Percentiles rank a stretch among this genome's conserved stretches.
Evolutionary conservation across 106 monocot species (phyloP).

Genomic region (Phalaenopsis equestris): DNA sequence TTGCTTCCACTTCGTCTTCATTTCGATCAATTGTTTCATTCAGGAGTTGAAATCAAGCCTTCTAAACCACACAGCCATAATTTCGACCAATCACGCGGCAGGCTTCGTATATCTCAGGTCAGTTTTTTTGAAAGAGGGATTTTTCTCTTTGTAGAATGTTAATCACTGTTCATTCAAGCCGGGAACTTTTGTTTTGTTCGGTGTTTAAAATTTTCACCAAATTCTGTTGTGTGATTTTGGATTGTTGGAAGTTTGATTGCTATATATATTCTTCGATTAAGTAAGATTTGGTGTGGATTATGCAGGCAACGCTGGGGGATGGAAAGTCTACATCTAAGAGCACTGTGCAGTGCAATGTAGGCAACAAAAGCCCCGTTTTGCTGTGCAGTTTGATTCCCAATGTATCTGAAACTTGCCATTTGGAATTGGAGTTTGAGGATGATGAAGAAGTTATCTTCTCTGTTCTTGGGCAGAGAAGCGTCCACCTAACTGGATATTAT

Average conservation of each 20-base stretch:
- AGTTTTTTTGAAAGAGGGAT: background rate
- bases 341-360: constrained; percentile 72
- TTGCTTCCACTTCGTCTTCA: background rate
- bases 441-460: constrained; percentile 62
- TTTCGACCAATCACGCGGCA: constrained; percentile 36
- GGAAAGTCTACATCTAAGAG: constrained; percentile 31
- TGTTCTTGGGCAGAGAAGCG: constrained; percentile 62
- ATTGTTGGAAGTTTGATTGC: background rate
- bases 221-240: background rate
- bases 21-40: background rate
- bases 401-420: constrained; percentile 41
- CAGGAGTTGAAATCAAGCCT: constrained; percentile 78
- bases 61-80: constrained; percentile 67
- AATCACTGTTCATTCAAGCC: background rate
- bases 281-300: background rate
- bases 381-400: constrained; percentile 64
- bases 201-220: background rate
- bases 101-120: constrained; percentile 87
- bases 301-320: constrained; percentile 68
- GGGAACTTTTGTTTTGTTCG: background rate
- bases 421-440: constrained; percentile 94
- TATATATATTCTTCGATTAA: background rate
- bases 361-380: constrained; percentile 46
- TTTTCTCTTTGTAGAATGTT: background rate
- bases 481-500: constrained; percentile 78